Base-by-base conservation (phyloP, 345 rosid species). In the Abelmoschus esculentus region DNA sequence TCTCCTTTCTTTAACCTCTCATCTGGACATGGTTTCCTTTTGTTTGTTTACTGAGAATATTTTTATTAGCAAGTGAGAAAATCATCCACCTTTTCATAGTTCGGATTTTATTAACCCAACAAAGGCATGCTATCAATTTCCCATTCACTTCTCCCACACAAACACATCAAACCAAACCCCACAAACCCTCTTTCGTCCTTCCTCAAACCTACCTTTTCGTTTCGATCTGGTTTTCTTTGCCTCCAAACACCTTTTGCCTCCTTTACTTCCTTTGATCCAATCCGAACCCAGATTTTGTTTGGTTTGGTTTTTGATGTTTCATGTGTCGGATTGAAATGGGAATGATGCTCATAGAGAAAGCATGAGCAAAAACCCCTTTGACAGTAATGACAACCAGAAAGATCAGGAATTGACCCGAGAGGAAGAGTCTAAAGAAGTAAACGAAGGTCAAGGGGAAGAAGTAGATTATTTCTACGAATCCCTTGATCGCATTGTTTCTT, bases 401-500 rank as follows among this genome's bases (percentile, higher is more conserved):
- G 69, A 66, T 11, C 40, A 66, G 13, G 70, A 47, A 19, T 64
- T 32, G 3, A 44, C 19, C 52, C 19, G 22, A 66, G 75, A 76
- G 22, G 86, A 80, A 11, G 67, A 63, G 26, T 80, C 75, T 15
- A 72, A 83, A 14, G 80, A 72, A 44, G 87, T 78, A 29, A 80
- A 60, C 66, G 1, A n/a, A n/a, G n/a, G n/a, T n/a, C n/a, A n/a
- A n/a, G n/a, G n/a, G n/a, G n/a, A n/a, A n/a, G n/a, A n/a, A n/a
- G n/a, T n/a, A n/a, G n/a, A n/a, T n/a, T n/a, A n/a, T n/a, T n/a
- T n/a, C n/a, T n/a, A n/a, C n/a, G n/a, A n/a, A n/a, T n/a, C n/a
- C n/a, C n/a, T n/a, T n/a, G n/a, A n/a, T n/a, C n/a, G n/a, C n/a
- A n/a, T n/a, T n/a, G n/a, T n/a, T n/a, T n/a, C n/a, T n/a, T n/a